Evolutionary conservation across 2,329 filamentous ascomycete genomes (phyloP).

Genomic region (Macrophomina tecta): DNA sequence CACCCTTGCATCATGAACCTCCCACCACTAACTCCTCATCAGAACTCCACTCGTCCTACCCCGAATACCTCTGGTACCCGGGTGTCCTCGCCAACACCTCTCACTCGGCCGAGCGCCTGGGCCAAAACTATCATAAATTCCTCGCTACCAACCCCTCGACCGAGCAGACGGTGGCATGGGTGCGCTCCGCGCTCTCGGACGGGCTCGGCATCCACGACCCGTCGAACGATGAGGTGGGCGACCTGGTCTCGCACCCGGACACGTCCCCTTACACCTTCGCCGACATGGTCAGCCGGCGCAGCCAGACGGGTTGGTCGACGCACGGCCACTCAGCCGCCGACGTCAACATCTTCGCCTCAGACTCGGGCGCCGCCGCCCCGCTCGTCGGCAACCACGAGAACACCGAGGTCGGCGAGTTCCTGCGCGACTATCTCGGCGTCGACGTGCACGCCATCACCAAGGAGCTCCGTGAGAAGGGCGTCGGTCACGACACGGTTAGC

Average conservation of each 20-base stretch:
- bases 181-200: constrained; percentile 70
- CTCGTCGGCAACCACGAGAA: constrained; percentile 92
- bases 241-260: constrained; percentile 65
- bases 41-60: constrained; percentile 67
- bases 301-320: constrained; percentile 91
- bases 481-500: constrained; percentile 38
- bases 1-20: background rate
- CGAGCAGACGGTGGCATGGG: constrained; percentile 58
- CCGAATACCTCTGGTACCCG: constrained; percentile 81
- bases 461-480: constrained; percentile 68
- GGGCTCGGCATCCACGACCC: constrained; percentile 81
- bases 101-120: constrained; percentile 73
- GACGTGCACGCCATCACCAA: constrained; percentile 79
- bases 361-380: constrained; percentile 64
- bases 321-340: constrained; percentile 82
- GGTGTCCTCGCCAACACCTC: constrained; percentile 80
- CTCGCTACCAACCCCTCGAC: constrained; percentile 49
- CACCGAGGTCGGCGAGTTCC: constrained; percentile 84
- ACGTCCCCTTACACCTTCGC: constrained; percentile 70
- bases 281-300: constrained; percentile 84
- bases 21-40: background rate
- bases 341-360: constrained; percentile 93
- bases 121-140: constrained; percentile 66
- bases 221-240: constrained; percentile 71
- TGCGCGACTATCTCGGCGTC: constrained; percentile 78